Evolutionary conservation across 148 eudicot species (phyloP), one percentile per base, ranked within the genome.

Genomic region (Heliosperma pusillum): DNA sequence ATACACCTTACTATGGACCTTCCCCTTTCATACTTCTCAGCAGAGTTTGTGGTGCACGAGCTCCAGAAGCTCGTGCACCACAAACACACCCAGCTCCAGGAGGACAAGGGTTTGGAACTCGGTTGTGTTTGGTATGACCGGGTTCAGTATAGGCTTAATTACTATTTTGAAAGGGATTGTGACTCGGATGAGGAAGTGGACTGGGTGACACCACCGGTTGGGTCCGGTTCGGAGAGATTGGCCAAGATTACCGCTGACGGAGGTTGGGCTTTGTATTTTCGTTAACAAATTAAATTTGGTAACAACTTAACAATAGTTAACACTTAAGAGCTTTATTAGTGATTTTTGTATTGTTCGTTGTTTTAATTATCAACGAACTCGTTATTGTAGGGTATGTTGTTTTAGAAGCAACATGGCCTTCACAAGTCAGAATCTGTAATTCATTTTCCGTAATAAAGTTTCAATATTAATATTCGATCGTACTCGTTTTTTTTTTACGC

Each of bases 221-320:
- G 45, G 44, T 7, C 22, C 10, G 44, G 42, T 29, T 26, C 22
- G 27, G 70, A 66, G 47, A 66, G 26, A 8, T 66, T 36, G 6
- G 52, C 20, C 10, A 66, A 66, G 70, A 5, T 66, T 4, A 66
- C 53, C 10, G 70, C 40, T 36, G 70, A 66, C 10, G 70, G 50
- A 0, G 70, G 25, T 9, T 66, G 70, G 70, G 16, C 10, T 16
- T 30, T 65, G 45, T 26, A 63, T 26, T 10, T 56, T 56, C 0
- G 9, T 36, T 36, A 36, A 7, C 42, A 36, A 29, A 29, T 3
- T 29, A 36, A 29, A 29, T 3, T 29, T 29, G 30, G 1, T 29
- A 29, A 29, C 30, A 29, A 0, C 40, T 33, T 5, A 3, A 33
- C 6, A n/a, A n/a, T n/a, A n/a, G n/a, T n/a, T n/a, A n/a, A n/a